These are phyloP conservation scores for Apiotrichum gracile DNA, from an alignment of 1,284 basidiomycete genomes.

Conservation along the genomic window DNA sequence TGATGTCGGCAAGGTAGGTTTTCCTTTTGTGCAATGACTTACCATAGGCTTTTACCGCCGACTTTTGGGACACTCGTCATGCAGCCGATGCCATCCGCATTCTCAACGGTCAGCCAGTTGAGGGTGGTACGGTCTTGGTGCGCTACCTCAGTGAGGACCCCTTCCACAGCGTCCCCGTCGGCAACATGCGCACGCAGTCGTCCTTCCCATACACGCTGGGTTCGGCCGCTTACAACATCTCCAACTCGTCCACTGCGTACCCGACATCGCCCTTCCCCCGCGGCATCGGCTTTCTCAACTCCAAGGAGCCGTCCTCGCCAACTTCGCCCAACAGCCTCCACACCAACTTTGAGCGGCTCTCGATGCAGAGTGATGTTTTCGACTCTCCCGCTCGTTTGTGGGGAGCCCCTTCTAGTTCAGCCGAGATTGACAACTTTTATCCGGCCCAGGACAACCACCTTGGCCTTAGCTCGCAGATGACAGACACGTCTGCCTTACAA, in stretches of 20 bases:
- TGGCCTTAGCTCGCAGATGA: not conserved
- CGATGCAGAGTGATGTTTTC: not conserved
- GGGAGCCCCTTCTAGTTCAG: not conserved
- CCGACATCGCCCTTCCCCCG: not conserved
- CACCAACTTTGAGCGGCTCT: not conserved
- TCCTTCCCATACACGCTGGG: conserved; percentile 15
- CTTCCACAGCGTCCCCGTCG: conserved; percentile 10
- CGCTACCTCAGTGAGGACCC: conserved; percentile 7
- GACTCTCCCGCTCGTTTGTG: not conserved
- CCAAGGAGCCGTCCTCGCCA: not conserved
- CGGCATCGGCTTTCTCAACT: not conserved
- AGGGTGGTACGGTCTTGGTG: conserved; percentile 11
- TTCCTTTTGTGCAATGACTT: not conserved
- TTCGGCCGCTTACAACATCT: conserved; percentile 15
- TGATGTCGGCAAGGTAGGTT: conserved; percentile 16
- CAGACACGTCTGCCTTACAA: conserved; percentile 17
- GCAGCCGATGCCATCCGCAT: conserved; percentile 22
- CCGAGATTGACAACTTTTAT: not conserved
- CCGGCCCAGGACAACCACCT: not conserved
- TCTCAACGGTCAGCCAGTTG: conserved; percentile 20
- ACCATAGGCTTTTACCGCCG: conserved; percentile 29
- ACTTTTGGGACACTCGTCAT: conserved; percentile 35
- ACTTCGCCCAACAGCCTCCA: not conserved
- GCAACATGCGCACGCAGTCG: not conserved
- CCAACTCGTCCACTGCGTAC: not conserved